These are phyloP conservation scores for Peniophora sp. DNA, from an alignment of 1,284 basidiomycete species.

Conservation along the genomic window DNA sequence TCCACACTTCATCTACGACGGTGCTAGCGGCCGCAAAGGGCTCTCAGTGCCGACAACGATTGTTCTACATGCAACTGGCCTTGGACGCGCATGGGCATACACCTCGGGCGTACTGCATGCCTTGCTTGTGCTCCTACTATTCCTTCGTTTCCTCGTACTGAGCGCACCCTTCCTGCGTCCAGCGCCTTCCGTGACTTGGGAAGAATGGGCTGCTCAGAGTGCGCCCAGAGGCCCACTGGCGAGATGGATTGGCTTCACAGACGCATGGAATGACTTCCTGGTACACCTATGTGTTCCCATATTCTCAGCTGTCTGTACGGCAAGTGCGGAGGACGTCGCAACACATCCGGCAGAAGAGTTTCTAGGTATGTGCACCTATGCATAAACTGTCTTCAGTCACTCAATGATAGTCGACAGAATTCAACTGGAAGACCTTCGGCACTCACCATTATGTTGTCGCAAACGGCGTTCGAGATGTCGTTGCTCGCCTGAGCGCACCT, in stretches of 20 bases:
- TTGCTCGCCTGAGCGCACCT: slow-evolving; percentile 32
- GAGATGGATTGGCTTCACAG: slow-evolving; percentile 32
- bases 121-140: slow-evolving; percentile 39
- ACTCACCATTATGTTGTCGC: slow-evolving; percentile 54
- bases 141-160: slow-evolving; percentile 44
- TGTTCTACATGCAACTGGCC: slow-evolving; percentile 9
- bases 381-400: neutral
- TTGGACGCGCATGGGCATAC: neutral
- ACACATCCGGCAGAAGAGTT: slow-evolving; percentile 55
- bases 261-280: slow-evolving; percentile 46
- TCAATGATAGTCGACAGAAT: slow-evolving; percentile 32
- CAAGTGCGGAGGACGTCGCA: slow-evolving; percentile 39
- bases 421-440: slow-evolving; percentile 52
- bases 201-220: slow-evolving; percentile 36
- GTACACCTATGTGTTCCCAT: slow-evolving; percentile 49
- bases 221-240: slow-evolving; percentile 32
- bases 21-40: slow-evolving; percentile 47
- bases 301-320: slow-evolving; percentile 69
- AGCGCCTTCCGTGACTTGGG: slow-evolving; percentile 30
- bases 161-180: slow-evolving; percentile 39
- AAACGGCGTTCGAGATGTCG: slow-evolving; percentile 49
- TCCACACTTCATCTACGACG: slow-evolving; percentile 52
- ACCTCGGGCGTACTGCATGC: slow-evolving; percentile 18
- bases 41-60: slow-evolving; percentile 40
- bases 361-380: slow-evolving; percentile 34